These are phyloP conservation scores for Lolium multiflorum DNA, from an alignment of 176 grass and related monocot genomes.

Conservation along the genomic window DNA sequence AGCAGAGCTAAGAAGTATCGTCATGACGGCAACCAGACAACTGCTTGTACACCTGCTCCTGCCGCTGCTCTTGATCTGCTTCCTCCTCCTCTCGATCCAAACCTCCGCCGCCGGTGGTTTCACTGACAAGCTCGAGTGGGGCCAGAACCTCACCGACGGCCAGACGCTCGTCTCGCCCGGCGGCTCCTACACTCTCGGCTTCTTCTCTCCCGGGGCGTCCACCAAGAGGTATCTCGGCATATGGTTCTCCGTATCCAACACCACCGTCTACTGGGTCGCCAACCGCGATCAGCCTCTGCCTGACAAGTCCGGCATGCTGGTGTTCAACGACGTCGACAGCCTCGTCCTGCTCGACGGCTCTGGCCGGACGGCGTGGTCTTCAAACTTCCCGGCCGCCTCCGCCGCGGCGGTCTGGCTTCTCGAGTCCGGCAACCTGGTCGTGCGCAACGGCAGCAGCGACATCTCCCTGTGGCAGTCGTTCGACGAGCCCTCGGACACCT, in stretches of 20 bases:
- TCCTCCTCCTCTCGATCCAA: neutral
- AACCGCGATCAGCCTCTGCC: neutral
- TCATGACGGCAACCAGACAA: conserved; percentile 1
- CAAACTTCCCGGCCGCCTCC: neutral
- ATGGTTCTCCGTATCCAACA: conserved; percentile 39
- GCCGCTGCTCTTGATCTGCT: neutral
- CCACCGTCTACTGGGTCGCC: conserved; percentile 26
- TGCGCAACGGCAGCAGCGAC: neutral
- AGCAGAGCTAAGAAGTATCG: neutral
- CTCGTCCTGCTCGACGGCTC: conserved; percentile 11
- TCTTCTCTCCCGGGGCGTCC: conserved; percentile 26
- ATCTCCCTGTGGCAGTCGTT: conserved; percentile 26
- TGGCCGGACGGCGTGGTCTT: neutral
- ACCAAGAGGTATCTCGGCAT: conserved; percentile 39
- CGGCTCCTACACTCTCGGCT: conserved; percentile 36
- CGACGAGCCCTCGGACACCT: conserved; percentile 32
- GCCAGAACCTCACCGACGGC: conserved; percentile 43
- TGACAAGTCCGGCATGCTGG: conserved; percentile 20
- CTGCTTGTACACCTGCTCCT: neutral
- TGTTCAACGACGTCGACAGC: neutral
- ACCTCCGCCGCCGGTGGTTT: neutral
- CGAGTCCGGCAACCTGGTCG: conserved; percentile 25
- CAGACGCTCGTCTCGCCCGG: conserved; percentile 14
- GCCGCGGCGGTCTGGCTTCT: neutral
- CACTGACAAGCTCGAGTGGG: neutral